phyloP scores from a whole-genome alignment of 257 asterid species.

The Ligustrum vulgare region DNA sequence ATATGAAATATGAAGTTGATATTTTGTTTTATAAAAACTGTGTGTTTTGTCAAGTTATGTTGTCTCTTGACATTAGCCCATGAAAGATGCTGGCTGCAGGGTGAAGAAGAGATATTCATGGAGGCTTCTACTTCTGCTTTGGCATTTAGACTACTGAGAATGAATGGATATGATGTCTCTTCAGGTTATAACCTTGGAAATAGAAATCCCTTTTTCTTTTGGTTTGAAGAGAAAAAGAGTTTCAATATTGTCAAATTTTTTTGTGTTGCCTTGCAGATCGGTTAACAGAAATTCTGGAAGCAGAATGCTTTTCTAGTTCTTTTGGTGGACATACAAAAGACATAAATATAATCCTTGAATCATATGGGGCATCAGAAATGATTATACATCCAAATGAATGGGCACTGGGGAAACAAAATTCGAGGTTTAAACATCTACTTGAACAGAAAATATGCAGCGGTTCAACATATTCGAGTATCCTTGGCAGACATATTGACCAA shows the following conservation, averaged over 20 bases:
- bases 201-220: background rate
- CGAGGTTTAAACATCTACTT: constrained; percentile 47
- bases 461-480: constrained; percentile 30
- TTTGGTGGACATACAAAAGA: constrained; percentile 47
- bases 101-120: constrained; percentile 75
- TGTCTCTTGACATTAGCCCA: constrained; percentile 36
- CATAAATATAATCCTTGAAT: constrained; percentile 48
- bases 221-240: constrained; percentile 4
- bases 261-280: constrained; percentile 45
- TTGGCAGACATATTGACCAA: constrained; percentile 37
- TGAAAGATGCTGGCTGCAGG: constrained; percentile 80
- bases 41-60: background rate
- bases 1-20: background rate
- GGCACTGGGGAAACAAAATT: constrained; percentile 44
- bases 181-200: constrained; percentile 49
- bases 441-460: constrained; percentile 43
- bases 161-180: constrained; percentile 65
- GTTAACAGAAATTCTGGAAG: constrained; percentile 39
- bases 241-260: background rate
- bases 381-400: constrained; percentile 52
- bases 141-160: constrained; percentile 71
- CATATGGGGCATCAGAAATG: constrained; percentile 66
- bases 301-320: constrained; percentile 40
- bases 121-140: constrained; percentile 74
- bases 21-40: background rate